Conservation (phyloP, 2,329 filamentous ascomycete genomes). For the Colletotrichum musae region DNA sequence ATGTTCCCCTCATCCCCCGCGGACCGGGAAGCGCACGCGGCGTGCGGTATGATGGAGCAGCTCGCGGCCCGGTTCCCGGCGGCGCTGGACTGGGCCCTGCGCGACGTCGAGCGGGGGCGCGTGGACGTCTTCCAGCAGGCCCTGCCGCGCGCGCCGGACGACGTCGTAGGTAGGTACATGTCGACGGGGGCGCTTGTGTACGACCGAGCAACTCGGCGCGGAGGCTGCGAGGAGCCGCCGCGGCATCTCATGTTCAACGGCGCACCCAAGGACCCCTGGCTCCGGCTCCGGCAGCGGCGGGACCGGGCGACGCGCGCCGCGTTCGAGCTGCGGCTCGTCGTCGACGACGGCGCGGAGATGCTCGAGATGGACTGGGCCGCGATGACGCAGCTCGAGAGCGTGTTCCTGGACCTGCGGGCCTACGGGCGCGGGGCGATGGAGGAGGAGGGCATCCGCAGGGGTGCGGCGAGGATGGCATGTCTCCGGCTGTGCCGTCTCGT, state of each 20-base stretch:
- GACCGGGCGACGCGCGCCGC: not conserved
- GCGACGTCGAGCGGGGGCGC: slow-evolving; percentile 4
- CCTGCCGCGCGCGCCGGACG: slow-evolving; percentile 8
- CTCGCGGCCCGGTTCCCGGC: slow-evolving; percentile 3
- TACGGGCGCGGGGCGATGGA: slow-evolving; percentile 9
- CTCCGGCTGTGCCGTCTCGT: slow-evolving; percentile 26
- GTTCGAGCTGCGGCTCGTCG: slow-evolving; percentile 24
- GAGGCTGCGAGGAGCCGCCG: not conserved
- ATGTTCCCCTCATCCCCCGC: not conserved
- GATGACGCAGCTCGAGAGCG: slow-evolving; percentile 31
- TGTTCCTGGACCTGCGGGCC: slow-evolving; percentile 35
- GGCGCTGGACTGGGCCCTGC: slow-evolving; percentile 17
- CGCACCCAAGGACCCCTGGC: slow-evolving; percentile 16
- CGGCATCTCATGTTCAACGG: slow-evolving; percentile 35
- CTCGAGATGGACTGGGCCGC: slow-evolving; percentile 19
- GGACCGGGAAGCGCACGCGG: not conserved
- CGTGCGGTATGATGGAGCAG: not conserved
- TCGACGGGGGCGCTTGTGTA: slow-evolving; percentile 23
- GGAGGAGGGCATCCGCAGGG: slow-evolving; percentile 19
- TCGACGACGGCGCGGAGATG: slow-evolving; percentile 8
- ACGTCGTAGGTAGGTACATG: slow-evolving; percentile 30
- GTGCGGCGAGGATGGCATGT: slow-evolving; percentile 29
- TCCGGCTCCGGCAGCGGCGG: slow-evolving; percentile 16
- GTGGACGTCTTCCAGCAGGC: slow-evolving; percentile 18
- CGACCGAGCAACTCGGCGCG: not conserved